Evolutionary conservation across 2,329 filamentous ascomycete species (phyloP).

Genomic region (Pyrenophora seminiperda): DNA sequence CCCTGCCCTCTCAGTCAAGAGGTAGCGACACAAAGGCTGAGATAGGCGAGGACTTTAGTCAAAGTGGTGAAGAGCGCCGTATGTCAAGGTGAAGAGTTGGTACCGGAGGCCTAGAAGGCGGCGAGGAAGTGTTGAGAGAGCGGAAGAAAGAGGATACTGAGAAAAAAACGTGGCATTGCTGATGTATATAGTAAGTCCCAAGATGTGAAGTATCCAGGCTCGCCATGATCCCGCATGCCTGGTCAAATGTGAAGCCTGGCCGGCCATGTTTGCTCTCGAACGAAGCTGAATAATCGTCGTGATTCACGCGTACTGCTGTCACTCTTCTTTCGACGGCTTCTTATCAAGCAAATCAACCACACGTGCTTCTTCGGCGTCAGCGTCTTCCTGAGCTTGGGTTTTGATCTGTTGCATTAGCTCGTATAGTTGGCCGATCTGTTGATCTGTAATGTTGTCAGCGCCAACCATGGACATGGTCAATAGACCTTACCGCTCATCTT

Average conservation of each 20-base stretch:
- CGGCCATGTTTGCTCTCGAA: slow-evolving; percentile 16
- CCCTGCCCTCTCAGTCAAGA: neutral
- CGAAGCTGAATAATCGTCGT: slow-evolving; percentile 7
- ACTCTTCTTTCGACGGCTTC: slow-evolving; percentile 36
- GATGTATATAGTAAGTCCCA: slow-evolving; percentile 28
- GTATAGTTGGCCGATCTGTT: slow-evolving; percentile 91
- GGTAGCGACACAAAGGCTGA: neutral
- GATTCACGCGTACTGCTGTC: slow-evolving; percentile 20
- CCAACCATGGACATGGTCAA: neutral
- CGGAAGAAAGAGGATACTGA: slow-evolving; percentile 4
- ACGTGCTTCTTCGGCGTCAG: slow-evolving; percentile 42
- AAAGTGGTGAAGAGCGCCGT: neutral
- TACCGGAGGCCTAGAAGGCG: neutral
- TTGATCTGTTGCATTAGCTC: slow-evolving; percentile 87
- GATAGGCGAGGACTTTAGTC: neutral
- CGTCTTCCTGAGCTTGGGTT: slow-evolving; percentile 56
- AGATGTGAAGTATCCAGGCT: slow-evolving; percentile 16
- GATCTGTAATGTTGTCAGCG: slow-evolving; percentile 61
- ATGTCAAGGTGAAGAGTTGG: neutral
- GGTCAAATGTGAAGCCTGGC: slow-evolving; percentile 13
- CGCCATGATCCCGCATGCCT: slow-evolving; percentile 12
- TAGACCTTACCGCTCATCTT: slow-evolving; percentile 86
- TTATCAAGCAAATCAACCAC: slow-evolving; percentile 40
- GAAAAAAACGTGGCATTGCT: slow-evolving; percentile 16
- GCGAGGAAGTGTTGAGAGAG: slow-evolving; percentile 3